Percentiles rank a stretch among this genome's conserved stretches.
Conservation (phyloP, 2,329 filamentous ascomycete species). For the Huntiella savannae region DNA sequence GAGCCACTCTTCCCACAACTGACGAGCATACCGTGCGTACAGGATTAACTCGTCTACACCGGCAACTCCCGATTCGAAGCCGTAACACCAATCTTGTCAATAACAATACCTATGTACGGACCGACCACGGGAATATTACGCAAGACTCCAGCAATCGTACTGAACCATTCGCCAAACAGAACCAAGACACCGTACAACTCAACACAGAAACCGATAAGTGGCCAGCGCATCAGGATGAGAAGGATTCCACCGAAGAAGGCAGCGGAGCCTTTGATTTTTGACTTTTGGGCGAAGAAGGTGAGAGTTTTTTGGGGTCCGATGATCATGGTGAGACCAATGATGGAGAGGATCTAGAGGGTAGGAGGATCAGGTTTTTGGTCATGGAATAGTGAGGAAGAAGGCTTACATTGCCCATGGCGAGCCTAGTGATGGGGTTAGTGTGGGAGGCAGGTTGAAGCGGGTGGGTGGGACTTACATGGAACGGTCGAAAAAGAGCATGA, state of each 20-base stretch:
- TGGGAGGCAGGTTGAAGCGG: background rate
- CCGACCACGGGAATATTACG: constrained; percentile 70
- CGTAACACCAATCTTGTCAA: constrained; percentile 52
- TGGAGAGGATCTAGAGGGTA: constrained; percentile 72
- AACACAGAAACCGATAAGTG: constrained; percentile 72
- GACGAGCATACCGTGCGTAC: background rate
- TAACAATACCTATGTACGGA: constrained; percentile 57
- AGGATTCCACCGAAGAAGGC: constrained; percentile 71
- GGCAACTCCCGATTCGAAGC: constrained; percentile 60
- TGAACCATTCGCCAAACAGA: constrained; percentile 89
- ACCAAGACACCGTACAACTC: constrained; percentile 87
- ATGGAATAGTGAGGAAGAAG: constrained; percentile 7
- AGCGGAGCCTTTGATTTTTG: constrained; percentile 80
- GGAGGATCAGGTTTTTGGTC: constrained; percentile 11
- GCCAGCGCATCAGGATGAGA: constrained; percentile 79
- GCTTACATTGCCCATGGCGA: constrained; percentile 90
- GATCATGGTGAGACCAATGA: constrained; percentile 88
- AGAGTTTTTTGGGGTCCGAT: constrained; percentile 84
- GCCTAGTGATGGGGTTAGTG: constrained; percentile 28
- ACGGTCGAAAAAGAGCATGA: constrained; percentile 94
- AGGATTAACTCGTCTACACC: constrained; percentile 30
- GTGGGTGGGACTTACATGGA: constrained; percentile 49
- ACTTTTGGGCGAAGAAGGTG: constrained; percentile 80
- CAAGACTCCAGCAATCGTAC: constrained; percentile 76
- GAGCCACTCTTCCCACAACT: too few relatives aligned